Conservation (phyloP, 208 protist species). For the Leishmania gerbilli region DNA sequence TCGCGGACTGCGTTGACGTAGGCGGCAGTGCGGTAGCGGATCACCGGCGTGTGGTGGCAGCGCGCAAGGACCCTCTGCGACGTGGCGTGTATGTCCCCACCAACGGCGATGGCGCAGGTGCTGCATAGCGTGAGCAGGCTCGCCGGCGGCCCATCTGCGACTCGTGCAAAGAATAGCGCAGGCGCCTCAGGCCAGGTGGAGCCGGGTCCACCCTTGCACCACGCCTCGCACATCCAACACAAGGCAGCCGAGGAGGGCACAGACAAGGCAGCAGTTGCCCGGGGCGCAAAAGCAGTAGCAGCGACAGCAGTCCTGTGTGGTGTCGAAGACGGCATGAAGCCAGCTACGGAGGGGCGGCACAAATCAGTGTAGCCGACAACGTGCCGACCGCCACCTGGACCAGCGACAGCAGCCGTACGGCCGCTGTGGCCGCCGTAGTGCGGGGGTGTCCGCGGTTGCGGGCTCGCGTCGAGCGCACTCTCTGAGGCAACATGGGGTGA, state of each 20-base stretch:
- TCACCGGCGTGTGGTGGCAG: slow-evolving; percentile 36
- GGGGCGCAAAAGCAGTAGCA: background rate
- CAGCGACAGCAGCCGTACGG: background rate
- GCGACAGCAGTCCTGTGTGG: background rate
- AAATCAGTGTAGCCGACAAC: slow-evolving; percentile 7
- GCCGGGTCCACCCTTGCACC: slow-evolving; percentile 29
- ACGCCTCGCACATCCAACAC: slow-evolving; percentile 59
- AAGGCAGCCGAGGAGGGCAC: background rate
- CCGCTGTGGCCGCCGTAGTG: background rate
- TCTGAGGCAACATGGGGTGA: background rate
- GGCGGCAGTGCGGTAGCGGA: slow-evolving; percentile 29
- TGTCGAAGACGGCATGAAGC: background rate
- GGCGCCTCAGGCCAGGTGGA: slow-evolving; percentile 29
- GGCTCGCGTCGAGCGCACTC: background rate
- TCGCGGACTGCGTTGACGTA: slow-evolving; percentile 53
- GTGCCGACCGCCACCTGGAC: background rate
- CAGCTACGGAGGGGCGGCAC: background rate
- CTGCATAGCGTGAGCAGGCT: slow-evolving; percentile 44
- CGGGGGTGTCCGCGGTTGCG: slow-evolving; percentile 18
- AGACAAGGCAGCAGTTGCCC: background rate
- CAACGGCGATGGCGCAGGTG: slow-evolving; percentile 39
- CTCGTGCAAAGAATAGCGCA: slow-evolving; percentile 28
- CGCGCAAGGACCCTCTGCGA: slow-evolving; percentile 33
- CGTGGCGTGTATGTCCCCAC: slow-evolving; percentile 14
- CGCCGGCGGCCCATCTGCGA: background rate